Evolutionary conservation across 495 filamentous ascomycete species (phyloP).

Genomic region (Podospora didyma): DNA sequence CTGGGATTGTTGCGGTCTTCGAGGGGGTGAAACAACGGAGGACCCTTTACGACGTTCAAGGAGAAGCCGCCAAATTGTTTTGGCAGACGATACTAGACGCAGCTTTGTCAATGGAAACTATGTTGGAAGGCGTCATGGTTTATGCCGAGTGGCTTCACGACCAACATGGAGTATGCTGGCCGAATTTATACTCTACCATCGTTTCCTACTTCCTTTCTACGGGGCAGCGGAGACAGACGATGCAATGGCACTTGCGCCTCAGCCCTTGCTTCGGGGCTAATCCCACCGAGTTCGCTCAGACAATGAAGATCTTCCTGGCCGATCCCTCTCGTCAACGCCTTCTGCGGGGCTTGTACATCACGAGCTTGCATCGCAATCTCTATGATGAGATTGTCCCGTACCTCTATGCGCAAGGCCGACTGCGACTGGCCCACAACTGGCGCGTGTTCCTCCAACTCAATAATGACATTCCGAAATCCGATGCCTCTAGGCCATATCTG

Average conservation of each 20-base stretch:
- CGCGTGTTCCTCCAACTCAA: conserved; percentile 37
- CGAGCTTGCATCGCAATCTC: conserved; percentile 50
- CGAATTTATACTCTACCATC: conserved; percentile 30
- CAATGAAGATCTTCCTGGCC: conserved; percentile 30
- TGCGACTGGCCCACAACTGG: conserved; percentile 54
- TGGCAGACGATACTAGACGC: conserved; percentile 57
- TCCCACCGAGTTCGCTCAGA: conserved; percentile 20
- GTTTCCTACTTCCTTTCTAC: conserved; percentile 32
- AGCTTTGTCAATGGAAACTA: conserved; percentile 21
- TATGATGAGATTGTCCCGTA: conserved; percentile 59
- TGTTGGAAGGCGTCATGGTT: conserved; percentile 47
- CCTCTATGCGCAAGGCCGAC: conserved; percentile 47
- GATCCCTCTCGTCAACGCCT: conserved; percentile 20
- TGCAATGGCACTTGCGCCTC: conserved; percentile 37
- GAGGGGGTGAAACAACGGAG: conserved; percentile 29
- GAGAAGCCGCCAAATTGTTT: conserved; percentile 41
- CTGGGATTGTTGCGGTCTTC: conserved; percentile 45
- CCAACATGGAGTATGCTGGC: conserved; percentile 47
- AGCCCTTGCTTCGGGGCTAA: conserved; percentile 30
- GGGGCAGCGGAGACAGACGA: conserved; percentile 24
- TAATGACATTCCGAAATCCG: conserved; percentile 27
- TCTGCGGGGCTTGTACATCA: conserved; percentile 43
- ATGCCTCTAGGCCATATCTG: conserved; percentile 27
- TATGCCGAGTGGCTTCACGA: conserved; percentile 55
- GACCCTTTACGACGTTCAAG: conserved; percentile 20